phyloP scores from a whole-genome alignment of 768 basidiomycete species.

The Royoungia palumana region DNA sequence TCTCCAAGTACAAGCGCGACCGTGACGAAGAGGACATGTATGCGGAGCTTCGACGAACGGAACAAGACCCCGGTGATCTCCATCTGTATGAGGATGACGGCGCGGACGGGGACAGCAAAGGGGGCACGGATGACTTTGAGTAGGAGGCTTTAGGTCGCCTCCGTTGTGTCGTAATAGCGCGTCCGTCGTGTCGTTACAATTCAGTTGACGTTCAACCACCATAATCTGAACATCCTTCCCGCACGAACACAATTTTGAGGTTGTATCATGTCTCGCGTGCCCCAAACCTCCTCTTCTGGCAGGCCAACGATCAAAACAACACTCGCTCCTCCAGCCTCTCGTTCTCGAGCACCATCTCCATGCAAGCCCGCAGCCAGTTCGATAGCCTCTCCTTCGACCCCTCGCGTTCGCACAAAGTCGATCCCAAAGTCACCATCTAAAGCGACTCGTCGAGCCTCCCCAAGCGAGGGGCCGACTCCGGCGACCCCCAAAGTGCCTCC shows the following conservation, averaged over 20 bases:
- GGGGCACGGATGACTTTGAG: not conserved
- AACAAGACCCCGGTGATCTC: conserved; percentile 12
- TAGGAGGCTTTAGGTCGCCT: not conserved
- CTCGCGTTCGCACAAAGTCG: conserved; percentile 38
- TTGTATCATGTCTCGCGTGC: conserved; percentile 39
- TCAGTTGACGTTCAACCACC: not conserved
- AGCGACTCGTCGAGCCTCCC: conserved; percentile 20
- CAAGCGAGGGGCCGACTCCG: conserved; percentile 18
- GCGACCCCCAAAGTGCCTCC: conserved; percentile 27
- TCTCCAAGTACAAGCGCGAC: conserved; percentile 52
- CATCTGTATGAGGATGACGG: conserved; percentile 24
- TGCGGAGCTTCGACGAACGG: conserved; percentile 24
- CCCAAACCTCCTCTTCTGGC: conserved; percentile 32
- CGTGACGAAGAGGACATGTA: conserved; percentile 32
- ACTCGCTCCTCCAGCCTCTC: conserved; percentile 28
- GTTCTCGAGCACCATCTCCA: conserved; percentile 30
- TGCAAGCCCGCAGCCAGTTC: conserved; percentile 29
- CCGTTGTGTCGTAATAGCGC: conserved; percentile 19
- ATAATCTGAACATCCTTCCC: too few relatives aligned
- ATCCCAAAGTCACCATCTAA: conserved; percentile 35
- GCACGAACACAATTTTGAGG: conserved; percentile 5
- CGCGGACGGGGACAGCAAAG: conserved; percentile 3
- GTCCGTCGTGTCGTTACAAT: not conserved
- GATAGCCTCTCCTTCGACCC: conserved; percentile 22
- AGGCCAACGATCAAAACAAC: conserved; percentile 30